These are phyloP conservation scores for Suhomyces faveliae DNA, from an alignment of 805 yeast genomes.

Conservation along the genomic window DNA sequence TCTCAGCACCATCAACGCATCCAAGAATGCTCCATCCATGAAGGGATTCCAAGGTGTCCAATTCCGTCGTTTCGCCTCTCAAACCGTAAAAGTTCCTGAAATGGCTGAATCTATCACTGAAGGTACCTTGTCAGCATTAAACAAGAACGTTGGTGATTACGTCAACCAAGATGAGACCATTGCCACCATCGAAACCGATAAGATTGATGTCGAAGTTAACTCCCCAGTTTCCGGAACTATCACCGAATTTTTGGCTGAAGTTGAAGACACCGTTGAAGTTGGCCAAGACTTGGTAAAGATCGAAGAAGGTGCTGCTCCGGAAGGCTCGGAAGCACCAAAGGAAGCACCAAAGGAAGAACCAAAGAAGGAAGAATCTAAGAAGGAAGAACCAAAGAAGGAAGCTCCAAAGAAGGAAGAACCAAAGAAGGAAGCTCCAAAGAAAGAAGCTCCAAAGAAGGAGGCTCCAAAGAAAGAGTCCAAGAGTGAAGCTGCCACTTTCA, in stretches of 20 bases:
- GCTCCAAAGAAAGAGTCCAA: slow-evolving; percentile 15
- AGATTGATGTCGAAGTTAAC: slow-evolving; percentile 95
- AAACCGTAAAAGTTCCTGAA: slow-evolving; percentile 84
- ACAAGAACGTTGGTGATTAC: slow-evolving; percentile 81
- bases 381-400: slow-evolving; percentile 18
- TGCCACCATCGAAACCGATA: slow-evolving; percentile 97
- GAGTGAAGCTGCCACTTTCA: slow-evolving; percentile 35
- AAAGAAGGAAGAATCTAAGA: slow-evolving; percentile 23
- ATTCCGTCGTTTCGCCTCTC: slow-evolving; percentile 35
- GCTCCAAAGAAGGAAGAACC: slow-evolving; percentile 26
- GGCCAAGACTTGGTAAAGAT: slow-evolving; percentile 90
- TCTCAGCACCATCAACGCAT: slow-evolving; percentile 4
- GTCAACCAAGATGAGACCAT: slow-evolving; percentile 84
- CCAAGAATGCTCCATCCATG: background rate
- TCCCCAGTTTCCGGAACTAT: slow-evolving; percentile 91
- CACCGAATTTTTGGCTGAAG: slow-evolving; percentile 74
- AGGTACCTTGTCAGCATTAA: slow-evolving; percentile 76
- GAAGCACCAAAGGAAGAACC: slow-evolving; percentile 17
- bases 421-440: slow-evolving; percentile 31
- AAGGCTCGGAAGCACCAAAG: slow-evolving; percentile 42
- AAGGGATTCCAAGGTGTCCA: background rate
- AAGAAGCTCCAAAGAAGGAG: slow-evolving; percentile 34
- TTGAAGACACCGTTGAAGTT: slow-evolving; percentile 92
- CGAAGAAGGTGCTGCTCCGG: slow-evolving; percentile 75
- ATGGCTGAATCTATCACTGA: slow-evolving; percentile 99